Base-by-base conservation (phyloP, 1,139 yeast genomes). In the Geotrichum candidum region DNA sequence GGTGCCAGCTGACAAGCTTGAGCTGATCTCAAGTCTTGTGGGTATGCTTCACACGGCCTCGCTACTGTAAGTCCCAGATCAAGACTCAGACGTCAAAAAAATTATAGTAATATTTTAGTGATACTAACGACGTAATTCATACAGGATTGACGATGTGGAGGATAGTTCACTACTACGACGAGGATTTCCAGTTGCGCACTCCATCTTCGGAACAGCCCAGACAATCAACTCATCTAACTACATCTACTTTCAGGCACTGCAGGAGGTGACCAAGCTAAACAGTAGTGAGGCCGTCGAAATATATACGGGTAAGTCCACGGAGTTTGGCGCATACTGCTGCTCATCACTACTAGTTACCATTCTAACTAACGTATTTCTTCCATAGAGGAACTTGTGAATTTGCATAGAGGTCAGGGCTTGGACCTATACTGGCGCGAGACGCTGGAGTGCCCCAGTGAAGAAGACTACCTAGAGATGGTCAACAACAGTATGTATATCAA, bases 371-470 rank as follows among this genome's bases (percentile, higher is more conserved):
- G 22, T 23, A 67, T 71, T 29, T 78, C 84, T 0, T 79, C 85
- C 64, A 78, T 82, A 63, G 88, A 87, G 61, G 97, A 91, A 69
- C 79, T 91, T 84, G 74, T 88, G 59, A 85, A 87, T 68, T 76
- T 92, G 63, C 97, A 91, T 72, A 80, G 88, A 57, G 97, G 97
- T 1, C 98, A 91, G 76, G 96, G 96, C 0, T 76, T 87, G 63
- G 98, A 91, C 68, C 80, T 91, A 27, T 87, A 85, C 73, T 91
- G 97, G 97, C 78, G 97, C 65, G 97, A 91, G 65, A 76, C 79
- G 23, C 69, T 81, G 33, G 73, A 74, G 0, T 79, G 90, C 53
- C 97, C 97, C 0, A 75, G 79, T 0, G 88, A 87, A 65, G 78
- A 78, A 5, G 87, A 89, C 68, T 91, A 92, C 70, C 73, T 85